Evolutionary conservation across 2,329 filamentous ascomycete species (phyloP).

Genomic region (Fonsecaea erecta): DNA sequence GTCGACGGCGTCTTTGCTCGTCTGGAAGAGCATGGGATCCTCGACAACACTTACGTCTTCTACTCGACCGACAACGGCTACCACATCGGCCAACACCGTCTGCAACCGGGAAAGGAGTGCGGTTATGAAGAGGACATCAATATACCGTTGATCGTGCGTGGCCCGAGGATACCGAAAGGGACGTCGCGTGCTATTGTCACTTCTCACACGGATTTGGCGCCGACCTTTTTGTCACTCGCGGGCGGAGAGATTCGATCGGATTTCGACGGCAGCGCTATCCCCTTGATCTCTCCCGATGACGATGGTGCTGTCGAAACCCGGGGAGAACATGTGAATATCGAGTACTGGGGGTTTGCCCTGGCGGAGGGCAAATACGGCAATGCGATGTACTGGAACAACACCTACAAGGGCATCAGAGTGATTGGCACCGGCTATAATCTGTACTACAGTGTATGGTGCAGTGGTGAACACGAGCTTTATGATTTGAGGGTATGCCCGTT

Average conservation of each 20-base stretch:
- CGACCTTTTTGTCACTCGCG: constrained; percentile 58
- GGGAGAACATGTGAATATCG: constrained; percentile 63
- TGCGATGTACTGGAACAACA: constrained; percentile 36
- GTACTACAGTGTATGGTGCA: constrained; percentile 51
- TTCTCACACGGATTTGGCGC: constrained; percentile 67
- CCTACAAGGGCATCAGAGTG: constrained; percentile 48
- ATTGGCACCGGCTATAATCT: constrained; percentile 45
- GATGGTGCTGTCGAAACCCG: constrained; percentile 36
- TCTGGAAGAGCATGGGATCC: constrained; percentile 48
- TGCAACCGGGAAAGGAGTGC: constrained; percentile 63
- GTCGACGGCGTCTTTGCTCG: constrained; percentile 53
- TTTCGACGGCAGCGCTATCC: constrained; percentile 63
- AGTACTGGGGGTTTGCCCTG: constrained; percentile 58
- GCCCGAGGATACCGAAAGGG: constrained; percentile 58
- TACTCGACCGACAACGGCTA: constrained; percentile 66
- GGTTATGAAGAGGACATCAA: constrained; percentile 65
- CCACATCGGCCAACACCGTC: constrained; percentile 64
- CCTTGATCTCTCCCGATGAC: constrained; percentile 38
- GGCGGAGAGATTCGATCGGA: constrained; percentile 47
- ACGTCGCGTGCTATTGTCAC: constrained; percentile 55
- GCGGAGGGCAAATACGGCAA: constrained; percentile 41
- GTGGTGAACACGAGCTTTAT: constrained; percentile 48
- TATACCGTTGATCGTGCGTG: constrained; percentile 64
- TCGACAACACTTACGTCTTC: constrained; percentile 65
- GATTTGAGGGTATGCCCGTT: constrained; percentile 42